Base-by-base conservation (phyloP, 2,329 filamentous ascomycete genomes). In the Tolypocladium album region DNA sequence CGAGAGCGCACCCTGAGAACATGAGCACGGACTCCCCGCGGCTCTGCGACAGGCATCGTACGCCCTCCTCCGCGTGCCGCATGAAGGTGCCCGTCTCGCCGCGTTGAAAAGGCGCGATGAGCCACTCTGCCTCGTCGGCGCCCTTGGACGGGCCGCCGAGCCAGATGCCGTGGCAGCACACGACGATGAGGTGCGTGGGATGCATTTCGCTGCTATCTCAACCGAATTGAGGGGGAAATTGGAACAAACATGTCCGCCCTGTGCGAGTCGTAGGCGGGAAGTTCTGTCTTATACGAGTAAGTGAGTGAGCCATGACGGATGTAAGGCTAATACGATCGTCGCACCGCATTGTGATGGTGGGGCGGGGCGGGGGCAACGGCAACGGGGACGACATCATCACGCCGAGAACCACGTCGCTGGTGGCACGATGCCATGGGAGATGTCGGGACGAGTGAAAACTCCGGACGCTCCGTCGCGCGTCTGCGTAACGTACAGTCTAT, bases 161-260 rank as follows among this genome's bases (percentile, higher is more conserved):
- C 79, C 88, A 95, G 61, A 93, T 90, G 36, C 85, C 89, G 74
- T 96, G 91, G 71, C 91, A 92, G 76, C 90, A 94, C 57, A 95
- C 88, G 56, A 95, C 76, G 58, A 95, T 83, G 13, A 95, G 80
- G 64, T 89, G 74, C 0, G 63, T 50, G 40, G 61, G 61, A 58
- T 61, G 31, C 61, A 65, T 66, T 50, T 31, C 62, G 31, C 8
- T 6, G 11, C 47, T 12, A 8, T 4, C 5, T 34, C 15, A 45
- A 20, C 7, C 0, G 8, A 4, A 4, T 31, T 31, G 27, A 20
- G 20, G 2, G 13, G 6, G 20, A 22, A 17, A 11, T 4, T 20
- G 7, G 24, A 50, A 4, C 3, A 31, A 11, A 8, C 8, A 15
- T 31, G 24, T 6, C 17, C 24, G 24, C 6, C 8, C 13, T 50